Base-by-base conservation (phyloP, 1,139 yeast genomes). In the Ogataea hybrid region DNA sequence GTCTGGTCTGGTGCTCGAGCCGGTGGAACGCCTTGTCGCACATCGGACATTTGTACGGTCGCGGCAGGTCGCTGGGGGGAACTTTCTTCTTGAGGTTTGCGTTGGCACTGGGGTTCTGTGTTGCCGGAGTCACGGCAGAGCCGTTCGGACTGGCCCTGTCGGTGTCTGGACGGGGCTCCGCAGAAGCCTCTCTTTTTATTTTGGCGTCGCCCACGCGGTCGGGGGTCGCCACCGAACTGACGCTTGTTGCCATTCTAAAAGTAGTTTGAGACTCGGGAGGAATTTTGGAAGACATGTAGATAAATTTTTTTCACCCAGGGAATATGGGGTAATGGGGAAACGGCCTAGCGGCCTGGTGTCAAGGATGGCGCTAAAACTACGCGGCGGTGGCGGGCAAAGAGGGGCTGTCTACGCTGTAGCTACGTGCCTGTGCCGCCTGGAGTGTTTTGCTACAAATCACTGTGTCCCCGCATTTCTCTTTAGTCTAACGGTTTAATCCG, bases 11-110 rank as follows among this genome's bases (percentile, higher is more conserved):
- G 63, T 88, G 97, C 62, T 88, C 97, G 39, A 88, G 69, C 42
- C 97, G 73, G 59, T 87, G 95, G 61, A 88, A 88, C 3, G 95
- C 95, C 68, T 89, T 86, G 44, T 83, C 84, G 64, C 97, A 89
- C 60, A 84, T 75, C 12, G 95, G 89, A 57, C 97, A 89, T 57
- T 85, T 85, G 70, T 86, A 88, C 8, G 96, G 96, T 51, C 92
- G 49, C 5, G 57, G 56, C 31, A 50, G 47, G 42, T 52, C 56
- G 3, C 53, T 44, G 3, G 54, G 46, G 3, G 52, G 52, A 12
- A 48, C 37, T 25, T 61, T 49, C 35, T 47, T 50, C 37, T 47
- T 49, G 35, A 49, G 42, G 33, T 44, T 49, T 25, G 46, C 41
- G 25, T 42, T 49, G 8, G 53, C 52, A n/a, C 49, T 41, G 15